A percentile compares a stretch with the other conserved stretches of the same genome.
Conservation (phyloP, 2,329 filamentous ascomycete species). For the Penicillium sp. region DNA sequence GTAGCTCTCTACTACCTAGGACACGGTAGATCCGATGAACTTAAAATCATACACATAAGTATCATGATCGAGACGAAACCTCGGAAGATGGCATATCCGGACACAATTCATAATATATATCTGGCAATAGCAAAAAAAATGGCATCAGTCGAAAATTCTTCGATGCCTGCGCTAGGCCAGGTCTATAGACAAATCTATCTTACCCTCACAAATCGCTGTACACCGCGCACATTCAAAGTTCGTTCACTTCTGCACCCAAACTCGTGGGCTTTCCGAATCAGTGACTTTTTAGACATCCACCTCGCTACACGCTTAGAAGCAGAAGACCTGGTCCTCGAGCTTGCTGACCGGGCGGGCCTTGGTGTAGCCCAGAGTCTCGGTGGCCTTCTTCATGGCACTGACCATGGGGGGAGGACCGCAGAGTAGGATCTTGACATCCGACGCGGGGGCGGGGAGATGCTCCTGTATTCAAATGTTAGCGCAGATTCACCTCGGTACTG, state of each 20-base stretch:
- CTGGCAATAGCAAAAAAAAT: background rate
- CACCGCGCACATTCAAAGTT: background rate
- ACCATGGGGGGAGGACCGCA: slow-evolving; percentile 98
- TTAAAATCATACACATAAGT: no score
- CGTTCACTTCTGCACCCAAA: background rate
- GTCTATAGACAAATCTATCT: slow-evolving; percentile 2
- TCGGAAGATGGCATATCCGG: background rate
- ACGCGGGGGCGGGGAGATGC: slow-evolving; percentile 74
- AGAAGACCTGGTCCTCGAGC: slow-evolving; percentile 96
- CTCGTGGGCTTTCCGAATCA: background rate
- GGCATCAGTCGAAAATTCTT: background rate
- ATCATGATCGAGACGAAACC: no score
- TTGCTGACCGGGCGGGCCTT: slow-evolving; percentile 97
- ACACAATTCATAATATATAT: background rate
- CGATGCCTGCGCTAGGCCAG: background rate
- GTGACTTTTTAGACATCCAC: background rate
- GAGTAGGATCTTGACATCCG: slow-evolving; percentile 89
- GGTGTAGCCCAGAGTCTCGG: slow-evolving; percentile 84
- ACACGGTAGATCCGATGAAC: no score
- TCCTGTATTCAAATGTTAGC: slow-evolving; percentile 40
- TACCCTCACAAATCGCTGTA: background rate
- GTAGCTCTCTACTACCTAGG: no score
- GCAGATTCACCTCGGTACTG: slow-evolving; percentile 2
- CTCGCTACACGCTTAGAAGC: slow-evolving; percentile 65
- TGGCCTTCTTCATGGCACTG: slow-evolving; percentile 93